A percentile compares a stretch with the other conserved stretches of the same genome.
Conservation (phyloP, 2,329 filamentous ascomycete species). For the Dactylellina leptospora region DNA sequence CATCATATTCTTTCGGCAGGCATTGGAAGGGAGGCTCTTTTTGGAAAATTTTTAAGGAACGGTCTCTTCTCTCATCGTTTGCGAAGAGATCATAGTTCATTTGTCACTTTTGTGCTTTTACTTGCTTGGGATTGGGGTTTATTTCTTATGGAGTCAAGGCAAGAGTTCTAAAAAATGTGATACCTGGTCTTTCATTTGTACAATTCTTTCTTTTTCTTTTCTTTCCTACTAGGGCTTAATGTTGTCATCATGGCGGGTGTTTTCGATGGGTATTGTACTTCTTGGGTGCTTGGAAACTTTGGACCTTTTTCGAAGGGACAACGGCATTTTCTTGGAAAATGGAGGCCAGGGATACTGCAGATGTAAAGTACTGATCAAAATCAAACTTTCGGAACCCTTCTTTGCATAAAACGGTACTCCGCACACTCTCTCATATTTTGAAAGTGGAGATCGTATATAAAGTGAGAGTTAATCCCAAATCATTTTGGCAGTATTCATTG, state of each 20-base stretch:
- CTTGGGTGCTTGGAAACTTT: neutral
- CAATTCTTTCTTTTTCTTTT: conserved; percentile 17
- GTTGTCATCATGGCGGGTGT: conserved; percentile 10
- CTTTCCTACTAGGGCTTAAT: conserved; percentile 8
- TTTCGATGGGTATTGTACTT: conserved; percentile 5
- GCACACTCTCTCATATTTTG: neutral
- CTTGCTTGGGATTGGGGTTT: conserved; percentile 23
- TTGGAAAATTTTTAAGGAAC: conserved; percentile 42
- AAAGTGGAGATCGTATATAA: neutral
- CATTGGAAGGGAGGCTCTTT: conserved; percentile 42
- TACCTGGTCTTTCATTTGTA: conserved; percentile 51
- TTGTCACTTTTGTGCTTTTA: conserved; percentile 35
- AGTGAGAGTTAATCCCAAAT: no score
- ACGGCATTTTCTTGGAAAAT: neutral
- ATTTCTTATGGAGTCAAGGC: conserved; percentile 46
- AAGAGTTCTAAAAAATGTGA: conserved; percentile 45
- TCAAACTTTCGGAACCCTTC: conserved; percentile 5
- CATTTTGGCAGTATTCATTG: no score
- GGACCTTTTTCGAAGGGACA: neutral
- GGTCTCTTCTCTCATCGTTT: conserved; percentile 35
- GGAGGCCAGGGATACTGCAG: neutral
- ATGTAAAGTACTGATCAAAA: conserved; percentile 15
- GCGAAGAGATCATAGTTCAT: conserved; percentile 40
- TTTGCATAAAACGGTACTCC: neutral
- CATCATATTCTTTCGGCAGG: conserved; percentile 45